Conservation (phyloP, 192 early-diverging fungal genomes). For the Nowakowskiella sp. region DNA sequence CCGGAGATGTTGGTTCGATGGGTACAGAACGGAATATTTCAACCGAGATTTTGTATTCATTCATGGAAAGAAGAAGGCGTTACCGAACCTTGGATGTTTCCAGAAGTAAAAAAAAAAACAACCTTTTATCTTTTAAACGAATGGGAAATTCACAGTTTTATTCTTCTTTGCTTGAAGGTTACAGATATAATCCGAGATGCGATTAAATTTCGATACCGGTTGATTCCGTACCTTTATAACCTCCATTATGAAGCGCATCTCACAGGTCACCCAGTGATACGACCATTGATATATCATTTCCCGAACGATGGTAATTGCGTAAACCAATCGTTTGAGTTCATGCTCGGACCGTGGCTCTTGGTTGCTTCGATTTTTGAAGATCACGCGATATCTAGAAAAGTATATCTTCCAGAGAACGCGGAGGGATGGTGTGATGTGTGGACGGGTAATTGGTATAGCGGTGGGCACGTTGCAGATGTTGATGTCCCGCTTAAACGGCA, state of each 20-base stretch:
- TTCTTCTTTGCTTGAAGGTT: too few species aligned
- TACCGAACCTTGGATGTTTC: constrained; percentile 59
- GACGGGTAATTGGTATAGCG: constrained; percentile 29
- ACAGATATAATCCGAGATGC: constrained; percentile 41
- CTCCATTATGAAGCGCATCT: constrained; percentile 25
- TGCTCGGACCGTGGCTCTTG: constrained; percentile 42
- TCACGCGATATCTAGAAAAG: constrained; percentile 2
- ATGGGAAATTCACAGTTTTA: constrained; percentile 17
- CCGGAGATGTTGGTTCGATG: constrained; percentile 53
- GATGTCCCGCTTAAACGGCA: constrained; percentile 28
- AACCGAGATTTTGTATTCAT: constrained; percentile 54
- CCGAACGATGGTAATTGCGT: constrained; percentile 31
- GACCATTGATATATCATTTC: constrained; percentile 47
- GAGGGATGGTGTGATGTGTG: constrained; percentile 42
- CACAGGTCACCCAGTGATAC: constrained; percentile 34
- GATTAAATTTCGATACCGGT: constrained; percentile 40
- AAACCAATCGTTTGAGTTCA: constrained; percentile 49
- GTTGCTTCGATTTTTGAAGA: constrained; percentile 43
- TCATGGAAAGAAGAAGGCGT: constrained; percentile 53
- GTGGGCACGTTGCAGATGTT: constrained; percentile 22
- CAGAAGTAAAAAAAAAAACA: constrained; percentile 18
- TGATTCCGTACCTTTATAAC: constrained; percentile 51
- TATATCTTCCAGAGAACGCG: constrained; percentile 24
- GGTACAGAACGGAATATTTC: constrained; percentile 51
- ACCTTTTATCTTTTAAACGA: background rate